Percentiles rank a stretch among this genome's conserved stretches.
Conservation (phyloP, 805 yeast species). For the Zygotorulaspora danielsina region DNA sequence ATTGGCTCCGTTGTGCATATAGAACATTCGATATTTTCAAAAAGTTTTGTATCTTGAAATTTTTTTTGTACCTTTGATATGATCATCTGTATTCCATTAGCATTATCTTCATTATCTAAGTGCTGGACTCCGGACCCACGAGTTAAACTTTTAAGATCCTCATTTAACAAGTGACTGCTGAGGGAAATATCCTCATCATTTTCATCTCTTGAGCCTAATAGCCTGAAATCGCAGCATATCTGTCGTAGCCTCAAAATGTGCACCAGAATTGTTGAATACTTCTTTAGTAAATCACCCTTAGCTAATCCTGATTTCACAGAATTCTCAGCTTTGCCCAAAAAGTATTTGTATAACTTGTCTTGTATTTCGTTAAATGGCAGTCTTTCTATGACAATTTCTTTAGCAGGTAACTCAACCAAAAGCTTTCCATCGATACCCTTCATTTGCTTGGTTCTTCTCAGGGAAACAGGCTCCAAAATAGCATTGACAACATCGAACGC, state of each 20-base stretch:
- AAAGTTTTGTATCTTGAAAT: slow-evolving; percentile 33
- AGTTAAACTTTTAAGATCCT: slow-evolving; percentile 6
- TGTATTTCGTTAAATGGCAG: slow-evolving; percentile 66
- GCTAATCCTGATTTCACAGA: slow-evolving; percentile 57
- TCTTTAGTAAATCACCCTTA: slow-evolving; percentile 63
- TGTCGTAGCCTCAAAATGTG: slow-evolving; percentile 82
- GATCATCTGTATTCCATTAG: slow-evolving; percentile 3
- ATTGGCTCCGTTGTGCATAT: slow-evolving; percentile 75
- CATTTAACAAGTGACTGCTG: slow-evolving; percentile 12
- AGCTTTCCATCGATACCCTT: slow-evolving; percentile 67
- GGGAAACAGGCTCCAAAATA: slow-evolving; percentile 72
- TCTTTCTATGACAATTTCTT: slow-evolving; percentile 64
- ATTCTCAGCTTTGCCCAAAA: slow-evolving; percentile 60
- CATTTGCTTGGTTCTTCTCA: slow-evolving; percentile 85
- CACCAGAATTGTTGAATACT: slow-evolving; percentile 74
- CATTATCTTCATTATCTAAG: not conserved
- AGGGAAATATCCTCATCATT: slow-evolving; percentile 46
- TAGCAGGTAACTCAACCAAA: slow-evolving; percentile 71
- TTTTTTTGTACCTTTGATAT: slow-evolving; percentile 11
- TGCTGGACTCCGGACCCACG: not conserved
- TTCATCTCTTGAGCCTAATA: slow-evolving; percentile 51
- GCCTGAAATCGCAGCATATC: slow-evolving; percentile 76
- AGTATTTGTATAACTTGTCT: slow-evolving; percentile 58
- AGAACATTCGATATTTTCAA: slow-evolving; percentile 64
- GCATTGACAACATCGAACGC: slow-evolving; percentile 84